Percentiles rank a stretch among this genome's conserved stretches.
phyloP scores from a whole-genome alignment of 371 early-diverging fungal species.

The Funneliformis caledonium region DNA sequence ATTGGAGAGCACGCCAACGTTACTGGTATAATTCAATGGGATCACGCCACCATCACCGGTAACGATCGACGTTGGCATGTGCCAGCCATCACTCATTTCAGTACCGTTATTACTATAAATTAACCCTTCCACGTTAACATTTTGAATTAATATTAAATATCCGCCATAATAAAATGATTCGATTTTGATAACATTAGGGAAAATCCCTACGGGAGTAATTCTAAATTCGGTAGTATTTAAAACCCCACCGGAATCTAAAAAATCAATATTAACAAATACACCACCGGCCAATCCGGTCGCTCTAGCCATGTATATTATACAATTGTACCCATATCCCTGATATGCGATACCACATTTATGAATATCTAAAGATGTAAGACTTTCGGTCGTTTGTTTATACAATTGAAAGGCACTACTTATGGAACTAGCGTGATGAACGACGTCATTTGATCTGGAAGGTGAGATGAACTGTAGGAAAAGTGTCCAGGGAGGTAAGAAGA shows the following conservation, averaged over 20 bases:
- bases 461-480: not conserved
- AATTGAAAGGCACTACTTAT: constrained; percentile 13
- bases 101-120: not conserved
- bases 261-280: not conserved
- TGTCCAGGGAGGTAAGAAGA: not conserved
- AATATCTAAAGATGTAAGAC: not conserved
- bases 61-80: not conserved
- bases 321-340: constrained; percentile 5
- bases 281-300: too few relatives aligned
- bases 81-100: not conserved
- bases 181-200: not conserved
- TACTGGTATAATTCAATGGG: not conserved
- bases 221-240: not conserved
- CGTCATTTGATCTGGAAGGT: not conserved
- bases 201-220: not conserved
- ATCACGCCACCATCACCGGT: not conserved
- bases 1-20: constrained; percentile 10
- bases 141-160: constrained; percentile 10
- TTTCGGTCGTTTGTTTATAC: not conserved
- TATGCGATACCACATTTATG: not conserved
- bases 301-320: not conserved
- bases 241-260: not conserved
- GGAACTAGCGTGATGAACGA: too few relatives aligned
- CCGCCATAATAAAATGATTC: constrained; percentile 20
- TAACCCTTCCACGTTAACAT: not conserved